phyloP scores from a whole-genome alignment of 2,329 filamentous ascomycete species.

The Monascus ruber region DNA sequence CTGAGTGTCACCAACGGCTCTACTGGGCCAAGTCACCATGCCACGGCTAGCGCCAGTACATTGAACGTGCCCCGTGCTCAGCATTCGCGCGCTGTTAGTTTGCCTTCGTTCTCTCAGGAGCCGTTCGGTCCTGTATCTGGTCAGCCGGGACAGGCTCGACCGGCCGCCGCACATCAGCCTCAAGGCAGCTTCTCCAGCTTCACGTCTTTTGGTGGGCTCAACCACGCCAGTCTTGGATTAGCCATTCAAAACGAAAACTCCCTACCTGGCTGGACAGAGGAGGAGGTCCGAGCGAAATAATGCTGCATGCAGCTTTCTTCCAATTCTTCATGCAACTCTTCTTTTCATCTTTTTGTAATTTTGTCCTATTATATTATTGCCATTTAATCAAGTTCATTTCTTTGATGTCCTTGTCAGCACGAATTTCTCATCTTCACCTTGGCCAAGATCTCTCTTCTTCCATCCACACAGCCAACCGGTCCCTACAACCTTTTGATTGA shows the following conservation, averaged over 20 bases:
- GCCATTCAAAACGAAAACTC: slow-evolving; percentile 48
- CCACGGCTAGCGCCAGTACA: slow-evolving; percentile 49
- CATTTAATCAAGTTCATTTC: background rate
- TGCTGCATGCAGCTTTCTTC: slow-evolving; percentile 5
- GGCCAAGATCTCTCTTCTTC: background rate
- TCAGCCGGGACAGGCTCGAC: slow-evolving; percentile 23
- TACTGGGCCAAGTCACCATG: slow-evolving; percentile 65
- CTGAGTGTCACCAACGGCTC: slow-evolving; percentile 40
- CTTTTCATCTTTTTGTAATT: slow-evolving; percentile 5
- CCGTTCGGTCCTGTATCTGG: slow-evolving; percentile 37
- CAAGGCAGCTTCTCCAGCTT: slow-evolving; percentile 48
- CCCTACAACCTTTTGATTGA: slow-evolving; percentile 16
- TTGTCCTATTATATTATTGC: background rate
- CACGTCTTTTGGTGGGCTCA: slow-evolving; percentile 47
- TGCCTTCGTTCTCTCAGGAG: slow-evolving; percentile 61
- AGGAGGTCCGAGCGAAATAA: slow-evolving; percentile 48
- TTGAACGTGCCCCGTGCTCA: slow-evolving; percentile 44
- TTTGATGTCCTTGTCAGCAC: background rate
- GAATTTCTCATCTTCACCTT: too few relatives aligned
- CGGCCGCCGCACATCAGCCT: slow-evolving; percentile 29
- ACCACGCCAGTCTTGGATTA: slow-evolving; percentile 47
- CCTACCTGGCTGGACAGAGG: slow-evolving; percentile 53
- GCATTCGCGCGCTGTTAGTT: slow-evolving; percentile 74
- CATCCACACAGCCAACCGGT: background rate
- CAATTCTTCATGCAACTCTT: slow-evolving; percentile 9